These are phyloP conservation scores for Zhuliangozyma blackwelliae DNA, from an alignment of 1,139 yeast species.

Conservation along the genomic window DNA sequence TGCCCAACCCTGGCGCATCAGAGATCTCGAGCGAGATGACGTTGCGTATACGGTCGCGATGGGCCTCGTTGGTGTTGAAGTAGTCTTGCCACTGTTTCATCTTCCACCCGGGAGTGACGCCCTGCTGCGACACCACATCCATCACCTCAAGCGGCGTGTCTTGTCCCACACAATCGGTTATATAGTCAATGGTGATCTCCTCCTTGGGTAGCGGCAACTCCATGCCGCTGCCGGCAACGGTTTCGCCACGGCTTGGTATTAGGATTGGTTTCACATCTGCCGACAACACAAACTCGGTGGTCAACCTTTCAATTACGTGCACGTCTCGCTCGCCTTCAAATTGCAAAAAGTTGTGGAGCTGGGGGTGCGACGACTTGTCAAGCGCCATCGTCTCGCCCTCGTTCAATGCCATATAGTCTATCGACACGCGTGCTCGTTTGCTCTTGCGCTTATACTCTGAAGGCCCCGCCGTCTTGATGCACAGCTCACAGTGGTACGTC, in stretches of 20 bases:
- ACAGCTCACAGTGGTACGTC: constrained; percentile 52
- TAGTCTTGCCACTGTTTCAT: constrained; percentile 74
- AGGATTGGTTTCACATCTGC: constrained; percentile 28
- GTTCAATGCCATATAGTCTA: constrained; percentile 79
- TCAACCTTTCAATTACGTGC: constrained; percentile 23
- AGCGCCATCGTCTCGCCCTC: constrained; percentile 66
- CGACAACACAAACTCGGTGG: constrained; percentile 30
- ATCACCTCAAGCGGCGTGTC: constrained; percentile 72
- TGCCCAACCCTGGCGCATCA: constrained; percentile 47
- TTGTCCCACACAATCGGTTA: constrained; percentile 59
- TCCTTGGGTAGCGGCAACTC: constrained; percentile 29
- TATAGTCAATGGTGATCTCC: constrained; percentile 49
- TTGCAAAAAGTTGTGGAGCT: constrained; percentile 37
- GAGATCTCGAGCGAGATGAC: constrained; percentile 82
- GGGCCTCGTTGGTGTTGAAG: constrained; percentile 41
- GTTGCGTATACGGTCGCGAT: constrained; percentile 66
- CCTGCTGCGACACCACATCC: constrained; percentile 84
- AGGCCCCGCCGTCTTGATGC: constrained; percentile 47
- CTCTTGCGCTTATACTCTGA: constrained; percentile 54
- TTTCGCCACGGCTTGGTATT: constrained; percentile 7
- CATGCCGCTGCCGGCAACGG: constrained; percentile 27
- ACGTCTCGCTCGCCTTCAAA: constrained; percentile 14
- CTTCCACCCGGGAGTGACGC: constrained; percentile 60
- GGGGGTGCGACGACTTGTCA: constrained; percentile 59
- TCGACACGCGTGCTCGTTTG: constrained; percentile 46